phyloP scores from a whole-genome alignment of 2,329 filamentous ascomycete genomes.

The Nemania sp. region DNA sequence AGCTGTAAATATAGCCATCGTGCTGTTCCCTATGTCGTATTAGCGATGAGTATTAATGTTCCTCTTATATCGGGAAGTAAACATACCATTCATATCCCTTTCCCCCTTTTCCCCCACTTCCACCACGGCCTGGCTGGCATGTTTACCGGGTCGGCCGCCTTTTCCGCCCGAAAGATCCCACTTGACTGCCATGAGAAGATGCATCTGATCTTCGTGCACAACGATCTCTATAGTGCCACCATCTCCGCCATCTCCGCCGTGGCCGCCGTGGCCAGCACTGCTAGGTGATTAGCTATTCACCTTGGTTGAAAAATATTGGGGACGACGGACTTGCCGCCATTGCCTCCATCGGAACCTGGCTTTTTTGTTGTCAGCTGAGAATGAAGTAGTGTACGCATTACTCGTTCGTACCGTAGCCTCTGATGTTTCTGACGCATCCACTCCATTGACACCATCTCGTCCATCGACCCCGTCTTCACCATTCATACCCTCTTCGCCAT shows the following conservation, averaged over 20 bases:
- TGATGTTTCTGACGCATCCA: constrained; percentile 22
- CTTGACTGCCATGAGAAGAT: constrained; percentile 30
- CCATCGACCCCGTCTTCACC: constrained; percentile 25
- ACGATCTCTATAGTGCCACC: constrained; percentile 27
- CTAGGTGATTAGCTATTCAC: constrained; percentile 20
- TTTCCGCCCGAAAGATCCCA: constrained; percentile 29
- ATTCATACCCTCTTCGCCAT: constrained; percentile 26
- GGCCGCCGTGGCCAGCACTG: constrained; percentile 25
- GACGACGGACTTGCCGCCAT: constrained; percentile 26
- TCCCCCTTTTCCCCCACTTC: constrained; percentile 23
- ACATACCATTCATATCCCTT: constrained; percentile 25
- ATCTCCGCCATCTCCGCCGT: constrained; percentile 26
- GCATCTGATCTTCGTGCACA: constrained; percentile 24
- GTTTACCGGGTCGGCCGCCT: constrained; percentile 15
- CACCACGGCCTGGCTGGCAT: constrained; percentile 22
- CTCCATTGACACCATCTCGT: constrained; percentile 9
- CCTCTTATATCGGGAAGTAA: background rate
- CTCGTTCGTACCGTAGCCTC: constrained; percentile 26
- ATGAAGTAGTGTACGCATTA: constrained; percentile 15
- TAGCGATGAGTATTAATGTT: background rate
- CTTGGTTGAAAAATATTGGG: constrained; percentile 12
- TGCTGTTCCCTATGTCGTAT: constrained; percentile 4
- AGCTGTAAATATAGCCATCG: constrained; percentile 16
- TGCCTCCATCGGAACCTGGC: constrained; percentile 23
- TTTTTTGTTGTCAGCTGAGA: constrained; percentile 19